Conservation (phyloP, 2,329 filamentous ascomycete species). For the Xylariales sp. region DNA sequence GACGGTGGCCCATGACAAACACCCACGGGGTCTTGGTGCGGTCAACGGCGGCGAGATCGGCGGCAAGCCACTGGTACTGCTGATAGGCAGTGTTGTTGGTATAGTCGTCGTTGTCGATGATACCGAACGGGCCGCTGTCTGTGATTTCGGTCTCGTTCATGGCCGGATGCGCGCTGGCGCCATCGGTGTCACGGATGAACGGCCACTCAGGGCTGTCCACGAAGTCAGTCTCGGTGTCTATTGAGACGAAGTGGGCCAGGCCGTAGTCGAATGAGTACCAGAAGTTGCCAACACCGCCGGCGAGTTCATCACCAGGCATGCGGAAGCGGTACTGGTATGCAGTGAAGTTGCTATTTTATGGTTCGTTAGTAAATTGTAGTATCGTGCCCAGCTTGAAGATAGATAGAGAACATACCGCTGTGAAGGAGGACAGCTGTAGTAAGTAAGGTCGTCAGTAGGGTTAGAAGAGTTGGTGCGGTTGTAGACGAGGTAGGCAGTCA, state of each 20-base stretch:
- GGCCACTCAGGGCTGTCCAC: constrained; percentile 40
- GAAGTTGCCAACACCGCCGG: constrained; percentile 44
- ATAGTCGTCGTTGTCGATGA: constrained; percentile 13
- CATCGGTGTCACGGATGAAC: constrained; percentile 33
- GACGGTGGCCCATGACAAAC: constrained; percentile 38
- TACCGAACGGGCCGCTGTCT: constrained; percentile 47
- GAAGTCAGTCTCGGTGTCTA: constrained; percentile 56
- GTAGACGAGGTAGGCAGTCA: constrained; percentile 4
- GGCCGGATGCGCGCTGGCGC: not conserved
- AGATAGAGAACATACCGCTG: no score
- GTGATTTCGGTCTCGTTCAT: constrained; percentile 2
- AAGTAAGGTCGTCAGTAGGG: constrained; percentile 42
- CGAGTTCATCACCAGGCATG: constrained; percentile 39
- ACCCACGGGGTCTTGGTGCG: constrained; percentile 51
- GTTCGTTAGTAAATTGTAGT: no score
- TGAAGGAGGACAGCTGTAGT: constrained; percentile 18
- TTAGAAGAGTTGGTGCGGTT: constrained; percentile 29
- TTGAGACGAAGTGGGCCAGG: constrained; percentile 49
- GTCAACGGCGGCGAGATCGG: constrained; percentile 52
- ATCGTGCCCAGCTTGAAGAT: no score
- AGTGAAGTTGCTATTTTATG: constrained; percentile 26
- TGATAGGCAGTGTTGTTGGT: constrained; percentile 22
- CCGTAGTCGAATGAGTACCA: constrained; percentile 60
- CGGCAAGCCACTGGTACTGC: constrained; percentile 49
- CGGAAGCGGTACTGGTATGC: constrained; percentile 40